phyloP scores from a whole-genome alignment of 192 early-diverging fungal species.

The Gonapodya prolifera region DNA sequence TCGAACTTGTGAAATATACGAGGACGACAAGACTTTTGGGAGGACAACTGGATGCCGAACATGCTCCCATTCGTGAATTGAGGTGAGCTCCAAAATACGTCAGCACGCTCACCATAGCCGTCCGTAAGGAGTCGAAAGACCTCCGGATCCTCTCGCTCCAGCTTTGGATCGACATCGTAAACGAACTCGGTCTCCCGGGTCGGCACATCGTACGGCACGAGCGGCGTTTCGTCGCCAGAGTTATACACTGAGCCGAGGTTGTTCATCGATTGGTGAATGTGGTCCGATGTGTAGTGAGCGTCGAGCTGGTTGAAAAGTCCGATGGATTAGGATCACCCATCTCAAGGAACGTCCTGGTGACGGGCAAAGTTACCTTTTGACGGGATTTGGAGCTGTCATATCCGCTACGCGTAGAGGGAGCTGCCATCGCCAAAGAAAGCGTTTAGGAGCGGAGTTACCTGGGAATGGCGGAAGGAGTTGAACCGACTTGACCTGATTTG shows the following conservation, averaged over 20 bases:
- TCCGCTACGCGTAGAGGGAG: too few species aligned
- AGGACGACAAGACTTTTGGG: neutral
- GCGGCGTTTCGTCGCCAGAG: too few species aligned
- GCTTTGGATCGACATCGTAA: neutral
- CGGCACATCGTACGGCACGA: neutral
- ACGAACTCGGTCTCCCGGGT: neutral
- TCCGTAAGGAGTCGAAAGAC: neutral
- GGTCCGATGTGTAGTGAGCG: neutral
- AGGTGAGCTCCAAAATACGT: neutral
- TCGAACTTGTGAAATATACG: neutral
- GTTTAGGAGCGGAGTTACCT: too few species aligned
- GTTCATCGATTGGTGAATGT: neutral
- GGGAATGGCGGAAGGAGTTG: too few species aligned
- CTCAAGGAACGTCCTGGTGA: too few species aligned
- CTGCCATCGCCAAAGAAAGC: too few species aligned
- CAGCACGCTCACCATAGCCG: neutral
- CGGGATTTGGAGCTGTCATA: too few species aligned
- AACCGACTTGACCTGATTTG: too few species aligned
- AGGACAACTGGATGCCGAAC: neutral
- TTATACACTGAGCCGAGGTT: neutral
- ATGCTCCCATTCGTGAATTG: too few species aligned
- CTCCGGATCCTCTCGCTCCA: neutral
- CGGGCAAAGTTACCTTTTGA: too few species aligned
- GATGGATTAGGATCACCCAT: too few species aligned
- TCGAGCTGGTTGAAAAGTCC: neutral